Percentiles rank a stretch among this genome's conserved stretches.
Evolutionary conservation across 345 rosid genomes (phyloP).

Genomic region (Hibiscus mutabilis): DNA sequence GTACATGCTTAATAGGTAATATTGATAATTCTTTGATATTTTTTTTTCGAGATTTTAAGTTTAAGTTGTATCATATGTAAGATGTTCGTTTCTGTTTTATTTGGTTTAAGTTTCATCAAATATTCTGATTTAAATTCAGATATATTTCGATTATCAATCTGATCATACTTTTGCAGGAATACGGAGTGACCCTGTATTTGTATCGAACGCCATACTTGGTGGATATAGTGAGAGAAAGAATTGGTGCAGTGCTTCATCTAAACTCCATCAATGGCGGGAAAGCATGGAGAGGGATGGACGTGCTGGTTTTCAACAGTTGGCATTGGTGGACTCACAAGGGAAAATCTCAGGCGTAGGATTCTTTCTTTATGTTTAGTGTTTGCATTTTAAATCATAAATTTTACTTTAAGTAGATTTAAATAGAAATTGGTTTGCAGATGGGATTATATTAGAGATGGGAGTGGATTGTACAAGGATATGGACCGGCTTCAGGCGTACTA

Average conservation of each 20-base stretch:
- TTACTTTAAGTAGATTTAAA: neutral
- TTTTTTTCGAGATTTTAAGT: no score
- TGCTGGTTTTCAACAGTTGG: slow-evolving; percentile 87
- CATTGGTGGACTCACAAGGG: slow-evolving; percentile 97
- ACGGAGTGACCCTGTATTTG: slow-evolving; percentile 53
- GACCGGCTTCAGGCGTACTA: slow-evolving; percentile 59
- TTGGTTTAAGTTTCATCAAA: no score
- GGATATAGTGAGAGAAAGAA: slow-evolving; percentile 51
- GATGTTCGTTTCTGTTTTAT: no score
- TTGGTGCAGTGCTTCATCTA: slow-evolving; percentile 58
- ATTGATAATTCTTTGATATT: no score
- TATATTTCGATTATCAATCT: no score
- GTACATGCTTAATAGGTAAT: neutral
- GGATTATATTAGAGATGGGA: slow-evolving; percentile 71
- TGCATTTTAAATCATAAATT: no score
- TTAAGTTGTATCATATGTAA: no score
- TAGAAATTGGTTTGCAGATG: slow-evolving; percentile 33
- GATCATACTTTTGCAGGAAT: slow-evolving; percentile 30
- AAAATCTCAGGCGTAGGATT: slow-evolving; percentile 48
- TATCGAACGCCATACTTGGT: slow-evolving; percentile 81
- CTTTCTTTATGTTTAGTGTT: neutral
- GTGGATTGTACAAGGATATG: slow-evolving; percentile 49
- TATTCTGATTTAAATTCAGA: no score
- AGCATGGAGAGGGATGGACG: slow-evolving; percentile 75
- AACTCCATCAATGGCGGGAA: slow-evolving; percentile 56